Conservation (phyloP, 345 rosid genomes). For the Eutrema yunnanense region DNA sequence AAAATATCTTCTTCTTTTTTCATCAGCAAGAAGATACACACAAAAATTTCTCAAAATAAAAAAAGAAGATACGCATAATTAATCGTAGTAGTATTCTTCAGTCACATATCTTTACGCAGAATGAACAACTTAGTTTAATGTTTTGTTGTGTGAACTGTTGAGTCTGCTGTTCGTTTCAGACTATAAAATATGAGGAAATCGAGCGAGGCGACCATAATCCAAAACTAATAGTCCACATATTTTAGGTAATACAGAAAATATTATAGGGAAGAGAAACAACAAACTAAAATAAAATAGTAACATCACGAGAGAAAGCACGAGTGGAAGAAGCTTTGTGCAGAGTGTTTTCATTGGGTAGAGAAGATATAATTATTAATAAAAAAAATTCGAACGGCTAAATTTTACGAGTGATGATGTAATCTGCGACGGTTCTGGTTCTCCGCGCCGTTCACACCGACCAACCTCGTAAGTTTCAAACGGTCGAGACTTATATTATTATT, state of each 20-base stretch:
- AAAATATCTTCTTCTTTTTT: background rate
- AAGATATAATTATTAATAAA: background rate
- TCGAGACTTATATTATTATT: background rate
- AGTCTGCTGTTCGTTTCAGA: background rate
- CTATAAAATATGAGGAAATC: background rate
- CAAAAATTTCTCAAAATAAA: background rate
- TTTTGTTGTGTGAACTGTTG: conserved; percentile 3
- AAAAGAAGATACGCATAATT: background rate
- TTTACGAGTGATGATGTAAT: conserved; percentile 16
- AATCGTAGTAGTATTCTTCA: background rate
- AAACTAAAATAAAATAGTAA: background rate
- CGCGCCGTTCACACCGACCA: conserved; percentile 34
- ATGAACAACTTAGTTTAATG: background rate
- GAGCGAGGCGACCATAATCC: background rate
- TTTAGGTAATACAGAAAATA: background rate
- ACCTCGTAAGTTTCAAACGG: conserved; percentile 28
- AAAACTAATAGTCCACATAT: conserved; percentile 5
- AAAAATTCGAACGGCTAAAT: conserved; percentile 4
- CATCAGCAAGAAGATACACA: background rate
- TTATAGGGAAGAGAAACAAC: background rate
- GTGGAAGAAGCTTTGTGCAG: conserved; percentile 22
- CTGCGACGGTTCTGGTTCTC: conserved; percentile 32
- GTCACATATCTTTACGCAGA: background rate
- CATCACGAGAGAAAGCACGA: conserved; percentile 17
- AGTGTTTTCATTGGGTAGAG: conserved; percentile 21